Conservation (phyloP, 2,329 filamentous ascomycete genomes). For the Monilinia polystroma region DNA sequence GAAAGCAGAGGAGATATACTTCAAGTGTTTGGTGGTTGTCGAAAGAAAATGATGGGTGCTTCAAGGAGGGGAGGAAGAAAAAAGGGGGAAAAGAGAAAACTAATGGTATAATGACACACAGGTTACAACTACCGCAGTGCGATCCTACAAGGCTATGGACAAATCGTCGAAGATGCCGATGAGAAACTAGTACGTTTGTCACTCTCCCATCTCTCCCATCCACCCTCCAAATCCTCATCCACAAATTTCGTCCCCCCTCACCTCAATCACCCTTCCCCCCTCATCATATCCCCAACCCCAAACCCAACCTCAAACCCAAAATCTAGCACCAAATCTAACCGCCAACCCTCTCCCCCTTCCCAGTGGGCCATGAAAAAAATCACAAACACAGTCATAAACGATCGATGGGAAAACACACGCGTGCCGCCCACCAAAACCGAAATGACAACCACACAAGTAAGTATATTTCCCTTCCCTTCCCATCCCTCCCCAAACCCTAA, state of each 20-base stretch:
- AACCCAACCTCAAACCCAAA: too few species aligned
- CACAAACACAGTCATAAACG: conserved; percentile 69
- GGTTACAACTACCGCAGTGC: conserved; percentile 74
- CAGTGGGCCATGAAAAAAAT: conserved; percentile 73
- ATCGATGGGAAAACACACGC: conserved; percentile 67
- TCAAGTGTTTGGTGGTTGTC: too few species aligned
- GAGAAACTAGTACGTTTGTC: conserved; percentile 58
- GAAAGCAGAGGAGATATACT: too few species aligned
- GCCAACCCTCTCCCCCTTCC: too few species aligned
- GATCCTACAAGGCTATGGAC: conserved; percentile 74
- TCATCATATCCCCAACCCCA: too few species aligned
- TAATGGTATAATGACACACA: not conserved
- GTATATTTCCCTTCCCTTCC: not conserved
- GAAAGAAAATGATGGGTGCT: too few species aligned
- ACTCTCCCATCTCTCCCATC: too few species aligned
- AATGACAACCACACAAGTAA: conserved; percentile 61
- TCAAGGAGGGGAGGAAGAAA: not conserved
- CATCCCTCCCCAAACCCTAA: not conserved
- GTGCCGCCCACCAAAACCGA: conserved; percentile 71
- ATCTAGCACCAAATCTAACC: too few species aligned
- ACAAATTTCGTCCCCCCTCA: too few species aligned
- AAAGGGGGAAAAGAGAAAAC: not conserved
- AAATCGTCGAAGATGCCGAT: conserved; percentile 60
- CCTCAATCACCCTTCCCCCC: too few species aligned
- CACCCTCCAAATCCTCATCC: not conserved